phyloP scores from a whole-genome alignment of 257 asterid genomes.

The Mentha longifolia region DNA sequence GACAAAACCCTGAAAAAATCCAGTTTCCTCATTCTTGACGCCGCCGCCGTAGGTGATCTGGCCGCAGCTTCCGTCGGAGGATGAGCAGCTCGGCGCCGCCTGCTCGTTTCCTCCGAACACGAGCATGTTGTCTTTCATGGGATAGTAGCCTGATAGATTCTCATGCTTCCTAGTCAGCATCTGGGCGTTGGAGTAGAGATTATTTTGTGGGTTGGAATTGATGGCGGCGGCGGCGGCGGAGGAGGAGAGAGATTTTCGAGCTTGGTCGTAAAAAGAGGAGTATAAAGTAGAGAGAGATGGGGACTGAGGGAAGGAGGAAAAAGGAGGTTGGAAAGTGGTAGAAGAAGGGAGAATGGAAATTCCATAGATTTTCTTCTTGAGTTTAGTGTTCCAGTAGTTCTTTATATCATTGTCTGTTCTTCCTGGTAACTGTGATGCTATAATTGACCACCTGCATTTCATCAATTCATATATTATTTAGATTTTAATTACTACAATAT shows the following conservation, averaged over 20 bases:
- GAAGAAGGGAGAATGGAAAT: constrained; percentile 32
- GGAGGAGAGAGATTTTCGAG: constrained; percentile 31
- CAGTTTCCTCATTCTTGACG: constrained; percentile 53
- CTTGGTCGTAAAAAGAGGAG: constrained; percentile 33
- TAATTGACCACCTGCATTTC: constrained; percentile 73
- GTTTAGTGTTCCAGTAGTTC: constrained; percentile 89
- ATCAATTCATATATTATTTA: neutral
- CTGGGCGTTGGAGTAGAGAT: constrained; percentile 25
- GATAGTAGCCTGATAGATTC: constrained; percentile 40
- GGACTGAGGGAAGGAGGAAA: constrained; percentile 29
- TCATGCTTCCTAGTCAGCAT: constrained; percentile 34
- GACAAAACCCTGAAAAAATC: constrained; percentile 29
- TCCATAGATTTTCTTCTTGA: constrained; percentile 73
- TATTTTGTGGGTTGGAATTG: constrained; percentile 28
- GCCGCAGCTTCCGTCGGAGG: constrained; percentile 66
- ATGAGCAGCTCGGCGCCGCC: constrained; percentile 53
- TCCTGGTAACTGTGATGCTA: constrained; percentile 81
- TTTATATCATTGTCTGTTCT: constrained; percentile 88
- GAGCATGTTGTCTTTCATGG: constrained; percentile 52
- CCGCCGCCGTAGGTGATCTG: constrained; percentile 47
- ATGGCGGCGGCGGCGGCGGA: constrained; percentile 25
- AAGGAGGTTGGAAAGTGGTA: constrained; percentile 15
- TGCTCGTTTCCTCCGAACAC: constrained; percentile 49
- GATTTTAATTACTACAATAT: too few relatives aligned
- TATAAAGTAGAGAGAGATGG: constrained; percentile 39